Base-by-base conservation (phyloP, 2,329 filamentous ascomycete species). In the Rutstroemia sydowiana region DNA sequence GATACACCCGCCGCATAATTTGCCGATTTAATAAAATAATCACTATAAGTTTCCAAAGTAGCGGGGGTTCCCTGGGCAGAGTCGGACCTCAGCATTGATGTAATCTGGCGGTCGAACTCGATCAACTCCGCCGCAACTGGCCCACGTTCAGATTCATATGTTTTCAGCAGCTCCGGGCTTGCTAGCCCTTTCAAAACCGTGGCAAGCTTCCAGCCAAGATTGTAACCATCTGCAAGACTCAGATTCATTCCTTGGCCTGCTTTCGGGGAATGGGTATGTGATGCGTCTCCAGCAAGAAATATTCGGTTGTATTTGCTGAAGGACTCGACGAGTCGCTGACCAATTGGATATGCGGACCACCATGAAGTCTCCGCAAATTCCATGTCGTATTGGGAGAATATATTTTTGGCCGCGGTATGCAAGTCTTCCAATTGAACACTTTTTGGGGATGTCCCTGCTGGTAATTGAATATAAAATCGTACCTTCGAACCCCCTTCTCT, bases 51-150 rank as follows among this genome's bases (percentile, higher is more conserved):
- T 37, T 37, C 34, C 18, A 16, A 8, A 7, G 34, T 14, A 1
- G n/a, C 34, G 14, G 34, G 5, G n/a, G 14, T 18, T 2, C 18
- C 34, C 3, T 18, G 9, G 6, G n/a, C 18, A 2, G 34, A 37
- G 23, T 26, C 23, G 4, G 23, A 26, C 23, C 8, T 26, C 13
- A 37, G 18, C n/a, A 37, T n/a, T 8, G 34, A 37, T 16, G n/a
- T 37, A 10, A 37, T 16, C n/a, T 37, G 9, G 14, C 34, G 34
- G 59, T 84, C 81, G 55, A 84, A 82, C 6, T 75, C 71, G 55
- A 89, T 87, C 0, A 88, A 74, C 36, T 84, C 77, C 56, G 82
- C 72, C 0, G 85, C 85, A 2, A 87, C 77, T 8, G 70, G 71
- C 5, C 76, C 73, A 68, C 83, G 74, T 65, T 87, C 83, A 20